Base-by-base conservation (phyloP, 192 early-diverging fungal genomes). In the Gaertneriomyces sp. region DNA sequence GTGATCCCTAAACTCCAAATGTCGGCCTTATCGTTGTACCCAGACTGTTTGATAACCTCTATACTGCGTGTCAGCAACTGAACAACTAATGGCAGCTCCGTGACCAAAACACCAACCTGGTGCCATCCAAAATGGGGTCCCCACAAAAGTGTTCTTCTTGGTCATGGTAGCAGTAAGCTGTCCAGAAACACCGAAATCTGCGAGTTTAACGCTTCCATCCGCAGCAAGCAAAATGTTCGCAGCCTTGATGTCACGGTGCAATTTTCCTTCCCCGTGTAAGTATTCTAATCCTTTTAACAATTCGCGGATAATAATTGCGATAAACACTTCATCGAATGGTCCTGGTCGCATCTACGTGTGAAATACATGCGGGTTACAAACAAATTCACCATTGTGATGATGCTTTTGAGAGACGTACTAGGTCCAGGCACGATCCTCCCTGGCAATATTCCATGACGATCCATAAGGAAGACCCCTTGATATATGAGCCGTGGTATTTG, bases 1-100 rank as follows among this genome's bases (percentile, higher is more conserved):
- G 95, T 99, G 66, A 99, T 96, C 1, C 96, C 96, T 39, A 96
- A 79, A 40, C 89, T 91, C 96, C 96, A 98, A 33, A 98, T 95
- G 79, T 98, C 96, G 0, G 96, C 96, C 76, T 91, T 95, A 70
- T 85, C 87, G 82, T 94, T 89, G 68, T 97, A 98, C 5, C 91
- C 92, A 2, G 91, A 89, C 74, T 94, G 92, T 68, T 91, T 86
- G 70, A 98, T 98, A 2, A 96, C 91, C 75, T 96, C 92, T 45
- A 56, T 17, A 55, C 46, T 17, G n/a, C n/a, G n/a, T n/a, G n/a
- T n/a, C n/a, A n/a, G n/a, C n/a, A n/a, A n/a, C n/a, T n/a, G n/a
- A n/a, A n/a, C n/a, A n/a, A n/a, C n/a, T n/a, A n/a, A n/a, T n/a
- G n/a, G n/a, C n/a, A n/a, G n/a, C n/a, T n/a, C 8, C 9, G 17